Percentiles rank a stretch among this genome's conserved stretches.
Evolutionary conservation across 345 rosid genomes (phyloP).

Genomic region (Limnanthes douglasii): DNA sequence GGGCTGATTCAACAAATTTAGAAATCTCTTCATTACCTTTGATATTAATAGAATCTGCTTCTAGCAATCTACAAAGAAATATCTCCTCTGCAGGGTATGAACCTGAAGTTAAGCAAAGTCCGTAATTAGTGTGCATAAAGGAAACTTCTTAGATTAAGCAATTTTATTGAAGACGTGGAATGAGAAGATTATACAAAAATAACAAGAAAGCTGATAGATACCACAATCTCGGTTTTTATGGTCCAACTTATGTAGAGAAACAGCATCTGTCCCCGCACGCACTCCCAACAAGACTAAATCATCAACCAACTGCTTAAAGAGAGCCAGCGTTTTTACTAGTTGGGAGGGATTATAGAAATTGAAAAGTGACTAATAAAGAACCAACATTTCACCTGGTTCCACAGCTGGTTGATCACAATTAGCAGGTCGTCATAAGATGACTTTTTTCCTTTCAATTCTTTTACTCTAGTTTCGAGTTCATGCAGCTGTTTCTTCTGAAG

Average conservation of each 20-base stretch:
- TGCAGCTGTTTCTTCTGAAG: slow-evolving; percentile 53
- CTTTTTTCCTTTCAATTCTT: slow-evolving; percentile 39
- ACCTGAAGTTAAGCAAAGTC: slow-evolving; percentile 8
- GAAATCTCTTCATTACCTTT: slow-evolving; percentile 22
- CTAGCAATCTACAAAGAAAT: slow-evolving; percentile 72
- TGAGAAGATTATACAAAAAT: background rate
- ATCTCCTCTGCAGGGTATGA: slow-evolving; percentile 59
- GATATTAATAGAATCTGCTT: slow-evolving; percentile 33
- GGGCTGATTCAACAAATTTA: slow-evolving; percentile 44
- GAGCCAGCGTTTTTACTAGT: no score
- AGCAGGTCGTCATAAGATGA: slow-evolving; percentile 49
- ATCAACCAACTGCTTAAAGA: slow-evolving; percentile 95
- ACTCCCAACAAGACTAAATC: slow-evolving; percentile 64
- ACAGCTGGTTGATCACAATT: slow-evolving; percentile 43
- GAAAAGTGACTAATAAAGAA: no score
- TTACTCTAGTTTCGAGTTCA: slow-evolving; percentile 43
- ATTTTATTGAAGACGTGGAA: background rate
- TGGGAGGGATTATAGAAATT: no score
- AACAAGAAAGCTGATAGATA: slow-evolving; percentile 10
- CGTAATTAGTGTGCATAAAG: slow-evolving; percentile 4
- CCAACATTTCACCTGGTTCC: slow-evolving; percentile 33
- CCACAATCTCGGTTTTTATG: slow-evolving; percentile 33
- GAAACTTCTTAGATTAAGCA: background rate
- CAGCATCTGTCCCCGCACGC: slow-evolving; percentile 47
- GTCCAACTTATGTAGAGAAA: slow-evolving; percentile 29